phyloP scores from a whole-genome alignment of 148 eudicot genomes.

The Fagopyrum homotropicum region DNA sequence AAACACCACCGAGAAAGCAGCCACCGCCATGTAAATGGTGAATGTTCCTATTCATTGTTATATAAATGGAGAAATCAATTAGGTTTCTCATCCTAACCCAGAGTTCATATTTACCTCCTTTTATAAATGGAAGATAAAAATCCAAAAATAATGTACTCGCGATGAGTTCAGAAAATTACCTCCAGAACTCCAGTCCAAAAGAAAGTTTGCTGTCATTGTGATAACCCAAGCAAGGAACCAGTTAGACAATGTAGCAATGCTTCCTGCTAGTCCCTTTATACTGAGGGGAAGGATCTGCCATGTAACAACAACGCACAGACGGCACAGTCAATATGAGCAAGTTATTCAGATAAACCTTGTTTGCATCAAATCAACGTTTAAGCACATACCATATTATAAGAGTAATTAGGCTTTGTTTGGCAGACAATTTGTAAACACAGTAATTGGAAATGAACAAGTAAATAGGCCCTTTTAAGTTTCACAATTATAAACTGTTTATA shows the following conservation, averaged over 20 bases:
- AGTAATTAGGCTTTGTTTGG: background rate
- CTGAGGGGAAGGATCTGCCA: conserved; percentile 14
- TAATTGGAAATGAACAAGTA: background rate
- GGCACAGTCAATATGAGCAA: background rate
- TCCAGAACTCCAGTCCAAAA: conserved; percentile 5
- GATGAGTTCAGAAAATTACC: background rate
- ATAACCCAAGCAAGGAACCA: conserved; percentile 11
- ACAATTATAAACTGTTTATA: no score
- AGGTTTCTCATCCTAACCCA: background rate
- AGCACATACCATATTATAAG: background rate
- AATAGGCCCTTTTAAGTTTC: no score
- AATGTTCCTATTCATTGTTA: conserved; percentile 44
- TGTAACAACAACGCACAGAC: background rate
- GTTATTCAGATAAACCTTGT: background rate
- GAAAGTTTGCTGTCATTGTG: conserved; percentile 14
- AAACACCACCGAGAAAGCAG: conserved; percentile 47
- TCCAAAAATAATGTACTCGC: background rate
- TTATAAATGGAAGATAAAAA: background rate
- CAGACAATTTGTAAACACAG: background rate
- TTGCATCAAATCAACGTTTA: background rate
- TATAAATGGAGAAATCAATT: background rate
- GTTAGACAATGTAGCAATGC: conserved; percentile 8
- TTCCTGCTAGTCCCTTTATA: conserved; percentile 13
- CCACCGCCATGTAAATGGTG: conserved; percentile 42
- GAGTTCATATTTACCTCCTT: background rate